Base-by-base conservation (phyloP, 2,329 filamentous ascomycete genomes). In the Thelonectria blattea region DNA sequence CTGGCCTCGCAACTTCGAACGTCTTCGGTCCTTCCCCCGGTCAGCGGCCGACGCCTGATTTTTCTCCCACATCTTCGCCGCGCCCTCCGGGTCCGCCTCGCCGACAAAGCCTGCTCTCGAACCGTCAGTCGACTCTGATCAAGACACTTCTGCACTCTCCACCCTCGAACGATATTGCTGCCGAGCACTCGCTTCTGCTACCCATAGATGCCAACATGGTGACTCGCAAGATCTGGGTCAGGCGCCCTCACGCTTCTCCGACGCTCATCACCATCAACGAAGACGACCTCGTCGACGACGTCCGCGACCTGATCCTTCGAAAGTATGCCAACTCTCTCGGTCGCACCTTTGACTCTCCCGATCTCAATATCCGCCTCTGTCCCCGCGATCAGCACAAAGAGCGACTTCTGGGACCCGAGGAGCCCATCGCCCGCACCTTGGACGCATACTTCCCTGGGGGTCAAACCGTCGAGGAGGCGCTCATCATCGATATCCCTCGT, bases 291-390 rank as follows among this genome's bases (percentile, higher is more conserved):
- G 93, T 98, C 58, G 95, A 99, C 75, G 94, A 97, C 77, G 89
- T 97, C 63, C 90, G 94, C 69, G 95, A 97, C 68, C 87, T 92
- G 82, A 95, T 98, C 58, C 80, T 98, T 68, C 88, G 87, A 71
- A 98, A 98, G 80, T 99, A 98, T 76, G 88, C 88, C 69, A 98
- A 99, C 77, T 96, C 93, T 14, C 83, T 99, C 24, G 94, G 94
- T 52, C 88, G 88, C 68, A 91, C 85, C 53, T 97, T 93, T 75
- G 95, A 99, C 78, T 85, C 95, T 11, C 95, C 95, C 12, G 95
- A 99, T 75, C 85, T 99, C 59, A 88, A 86, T 11, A 82, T 98
- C 65, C 88, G 91, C 64, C 91, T 98, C 67, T 75, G 84, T 15
- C 86, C 91, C n/a, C 85, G 92, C 57, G 89, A 92, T 69, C 77